phyloP scores from a whole-genome alignment of 495 filamentous ascomycete species.

The Penicillium canariense region DNA sequence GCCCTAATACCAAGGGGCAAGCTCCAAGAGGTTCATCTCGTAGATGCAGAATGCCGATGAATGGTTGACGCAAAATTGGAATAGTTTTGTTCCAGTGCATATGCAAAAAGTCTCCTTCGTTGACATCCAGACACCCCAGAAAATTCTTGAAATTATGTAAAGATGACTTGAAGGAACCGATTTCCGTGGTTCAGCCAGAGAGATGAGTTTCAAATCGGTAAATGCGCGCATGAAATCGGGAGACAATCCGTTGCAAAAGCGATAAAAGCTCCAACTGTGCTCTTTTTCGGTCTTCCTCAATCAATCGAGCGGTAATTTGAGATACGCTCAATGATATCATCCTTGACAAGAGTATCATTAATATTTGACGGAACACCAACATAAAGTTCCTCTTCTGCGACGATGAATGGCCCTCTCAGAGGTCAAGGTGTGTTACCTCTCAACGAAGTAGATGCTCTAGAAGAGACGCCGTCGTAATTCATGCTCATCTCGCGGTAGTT shows the following conservation, averaged over 20 bases:
- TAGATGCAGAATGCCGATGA: constrained; percentile 32
- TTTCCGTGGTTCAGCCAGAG: constrained; percentile 26
- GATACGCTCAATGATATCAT: constrained; percentile 1
- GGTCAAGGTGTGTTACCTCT: constrained; percentile 38
- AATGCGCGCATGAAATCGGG: constrained; percentile 37
- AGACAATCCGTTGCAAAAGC: constrained; percentile 39
- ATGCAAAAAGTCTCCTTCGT: constrained; percentile 37
- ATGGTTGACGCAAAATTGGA: constrained; percentile 40
- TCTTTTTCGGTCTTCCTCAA: not conserved
- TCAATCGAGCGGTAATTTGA: not conserved
- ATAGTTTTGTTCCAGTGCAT: constrained; percentile 44
- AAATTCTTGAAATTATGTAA: constrained; percentile 35
- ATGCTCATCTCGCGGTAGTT: constrained; percentile 26
- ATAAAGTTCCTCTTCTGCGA: constrained; percentile 42
- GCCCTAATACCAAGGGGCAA: constrained; percentile 35
- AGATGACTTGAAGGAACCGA: constrained; percentile 26
- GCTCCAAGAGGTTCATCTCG: constrained; percentile 28
- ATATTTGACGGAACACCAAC: constrained; percentile 31
- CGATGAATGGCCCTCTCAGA: constrained; percentile 39
- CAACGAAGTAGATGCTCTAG: constrained; percentile 44
- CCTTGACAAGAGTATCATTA: constrained; percentile 26
- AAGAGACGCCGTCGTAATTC: constrained; percentile 37
- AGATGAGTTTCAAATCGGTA: constrained; percentile 38
- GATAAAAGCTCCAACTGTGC: constrained; percentile 26
- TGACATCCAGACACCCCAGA: constrained; percentile 22